Evolutionary conservation across 2,329 filamentous ascomycete species (phyloP).

Genomic region (Fusarium circinatum): DNA sequence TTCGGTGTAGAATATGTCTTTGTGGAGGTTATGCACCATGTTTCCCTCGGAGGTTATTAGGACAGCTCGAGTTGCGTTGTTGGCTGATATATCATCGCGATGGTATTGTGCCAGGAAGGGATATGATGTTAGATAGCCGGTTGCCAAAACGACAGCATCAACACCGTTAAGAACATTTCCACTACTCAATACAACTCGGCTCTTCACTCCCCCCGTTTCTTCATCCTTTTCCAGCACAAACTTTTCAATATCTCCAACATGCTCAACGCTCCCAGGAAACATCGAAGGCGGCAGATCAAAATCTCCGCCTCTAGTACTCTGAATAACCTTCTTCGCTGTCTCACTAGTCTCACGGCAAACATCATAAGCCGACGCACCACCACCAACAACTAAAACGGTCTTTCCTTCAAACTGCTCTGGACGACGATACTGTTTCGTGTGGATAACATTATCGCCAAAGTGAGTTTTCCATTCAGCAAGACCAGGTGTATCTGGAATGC

Average conservation of each 20-base stretch:
- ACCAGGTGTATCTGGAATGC: constrained; percentile 69
- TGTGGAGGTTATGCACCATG: constrained; percentile 73
- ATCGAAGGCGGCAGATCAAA: constrained; percentile 67
- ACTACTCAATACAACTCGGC: constrained; percentile 62
- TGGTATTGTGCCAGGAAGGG: constrained; percentile 69
- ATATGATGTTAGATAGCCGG: constrained; percentile 74
- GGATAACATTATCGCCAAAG: constrained; percentile 65
- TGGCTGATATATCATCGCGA: constrained; percentile 49
- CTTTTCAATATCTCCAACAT: constrained; percentile 61
- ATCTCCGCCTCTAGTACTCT: constrained; percentile 65
- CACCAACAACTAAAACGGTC: constrained; percentile 63
- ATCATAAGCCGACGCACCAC: constrained; percentile 56
- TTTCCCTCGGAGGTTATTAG: constrained; percentile 71
- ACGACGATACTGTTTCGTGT: constrained; percentile 78
- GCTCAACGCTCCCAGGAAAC: constrained; percentile 62
- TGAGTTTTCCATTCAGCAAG: constrained; percentile 65
- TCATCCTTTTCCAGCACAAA: constrained; percentile 48
- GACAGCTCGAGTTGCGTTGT: constrained; percentile 61
- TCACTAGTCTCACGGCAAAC: constrained; percentile 54
- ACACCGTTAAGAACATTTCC: constrained; percentile 64
- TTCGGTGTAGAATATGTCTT: constrained; percentile 76
- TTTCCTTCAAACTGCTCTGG: constrained; percentile 67
- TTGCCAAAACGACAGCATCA: constrained; percentile 71
- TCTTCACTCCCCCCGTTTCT: constrained; percentile 52
- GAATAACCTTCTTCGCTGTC: constrained; percentile 53